Percentiles rank a stretch among this genome's conserved stretches.
Evolutionary conservation across 1,284 basidiomycete species (phyloP).

Genomic region (Malassezia brasiliensis): DNA sequence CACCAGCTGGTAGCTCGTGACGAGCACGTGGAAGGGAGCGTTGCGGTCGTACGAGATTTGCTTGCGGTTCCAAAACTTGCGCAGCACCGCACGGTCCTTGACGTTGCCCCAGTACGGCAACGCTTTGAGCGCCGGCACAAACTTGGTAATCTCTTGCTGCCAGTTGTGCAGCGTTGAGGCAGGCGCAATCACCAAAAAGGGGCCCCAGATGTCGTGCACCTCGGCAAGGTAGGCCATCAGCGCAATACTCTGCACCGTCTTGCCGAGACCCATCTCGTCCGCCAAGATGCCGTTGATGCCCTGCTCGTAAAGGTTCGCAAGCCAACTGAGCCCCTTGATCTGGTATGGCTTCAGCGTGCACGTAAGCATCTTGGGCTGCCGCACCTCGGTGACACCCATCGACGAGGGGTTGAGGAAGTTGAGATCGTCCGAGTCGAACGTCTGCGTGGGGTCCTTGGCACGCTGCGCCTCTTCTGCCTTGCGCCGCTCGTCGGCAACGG

Average conservation of each 20-base stretch:
- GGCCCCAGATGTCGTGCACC: slow-evolving; percentile 96
- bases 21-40: slow-evolving; percentile 90
- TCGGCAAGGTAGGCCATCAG: slow-evolving; percentile 93
- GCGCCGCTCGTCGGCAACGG: slow-evolving; percentile 63
- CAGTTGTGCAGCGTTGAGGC: slow-evolving; percentile 97
- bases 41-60: slow-evolving; percentile 90
- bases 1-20: slow-evolving; percentile 94
- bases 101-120: slow-evolving; percentile 97
- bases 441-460: slow-evolving; percentile 28
- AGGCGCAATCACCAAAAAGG: slow-evolving; percentile 97
- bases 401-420: slow-evolving; percentile 99
- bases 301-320: slow-evolving; percentile 94
- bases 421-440: slow-evolving; percentile 65
- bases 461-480: slow-evolving; percentile 30
- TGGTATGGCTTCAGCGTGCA: slow-evolving; percentile 98
- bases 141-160: slow-evolving; percentile 95
- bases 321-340: slow-evolving; percentile 94
- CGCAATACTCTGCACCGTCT: slow-evolving; percentile 97
- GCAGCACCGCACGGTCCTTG: slow-evolving; percentile 84
- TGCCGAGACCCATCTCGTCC: slow-evolving; percentile 75
- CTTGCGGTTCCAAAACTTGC: slow-evolving; percentile 98
- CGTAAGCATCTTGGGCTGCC: slow-evolving; percentile 92
- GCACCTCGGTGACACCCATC: slow-evolving; percentile 66
- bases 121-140: slow-evolving; percentile 86
- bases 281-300: slow-evolving; percentile 59